A percentile compares a stretch with the other conserved stretches of the same genome.
Evolutionary conservation across 1,284 basidiomycete genomes (phyloP).

Genomic region (Meripilus lineatus): DNA sequence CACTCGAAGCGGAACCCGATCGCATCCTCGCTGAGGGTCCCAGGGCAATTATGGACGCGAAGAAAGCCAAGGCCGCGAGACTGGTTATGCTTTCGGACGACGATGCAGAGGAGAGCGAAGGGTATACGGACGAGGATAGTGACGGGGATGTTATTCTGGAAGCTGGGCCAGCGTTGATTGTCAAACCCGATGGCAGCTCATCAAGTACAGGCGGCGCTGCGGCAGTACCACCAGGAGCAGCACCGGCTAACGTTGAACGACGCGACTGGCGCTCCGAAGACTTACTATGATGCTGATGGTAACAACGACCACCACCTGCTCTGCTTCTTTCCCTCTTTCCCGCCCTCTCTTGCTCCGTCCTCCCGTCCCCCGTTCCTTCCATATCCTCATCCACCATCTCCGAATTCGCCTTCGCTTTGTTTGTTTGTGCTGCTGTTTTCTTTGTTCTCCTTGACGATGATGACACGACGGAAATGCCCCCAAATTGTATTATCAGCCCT

Average conservation of each 20-base stretch:
- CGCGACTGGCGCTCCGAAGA: slow-evolving; percentile 16
- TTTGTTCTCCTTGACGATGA: too few species aligned
- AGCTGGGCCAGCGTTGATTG: slow-evolving; percentile 52
- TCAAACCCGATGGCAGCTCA: slow-evolving; percentile 33
- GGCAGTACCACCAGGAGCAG: neutral
- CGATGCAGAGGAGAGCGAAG: slow-evolving; percentile 27
- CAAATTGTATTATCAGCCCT: too few species aligned
- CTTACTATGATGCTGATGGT: slow-evolving; percentile 13
- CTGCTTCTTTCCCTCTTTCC: too few species aligned
- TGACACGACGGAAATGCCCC: too few species aligned
- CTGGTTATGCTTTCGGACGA: slow-evolving; percentile 31
- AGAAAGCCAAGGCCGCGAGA: slow-evolving; percentile 33
- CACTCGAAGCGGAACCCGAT: slow-evolving; percentile 37
- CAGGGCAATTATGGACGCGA: slow-evolving; percentile 22
- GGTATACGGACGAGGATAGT: slow-evolving; percentile 36
- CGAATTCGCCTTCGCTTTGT: too few species aligned
- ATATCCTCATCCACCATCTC: too few species aligned
- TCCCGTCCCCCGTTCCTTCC: too few species aligned
- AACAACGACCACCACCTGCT: too few species aligned
- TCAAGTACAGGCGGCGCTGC: too few species aligned
- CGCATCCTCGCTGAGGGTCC: slow-evolving; percentile 50
- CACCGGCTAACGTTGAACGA: slow-evolving; percentile 3
- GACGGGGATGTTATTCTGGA: slow-evolving; percentile 65
- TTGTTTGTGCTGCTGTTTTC: too few species aligned
- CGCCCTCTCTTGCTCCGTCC: too few species aligned